These are phyloP conservation scores for Graphilbum ipis-grandicollis DNA, from an alignment of 2,329 filamentous ascomycete species.

Conservation along the genomic window DNA sequence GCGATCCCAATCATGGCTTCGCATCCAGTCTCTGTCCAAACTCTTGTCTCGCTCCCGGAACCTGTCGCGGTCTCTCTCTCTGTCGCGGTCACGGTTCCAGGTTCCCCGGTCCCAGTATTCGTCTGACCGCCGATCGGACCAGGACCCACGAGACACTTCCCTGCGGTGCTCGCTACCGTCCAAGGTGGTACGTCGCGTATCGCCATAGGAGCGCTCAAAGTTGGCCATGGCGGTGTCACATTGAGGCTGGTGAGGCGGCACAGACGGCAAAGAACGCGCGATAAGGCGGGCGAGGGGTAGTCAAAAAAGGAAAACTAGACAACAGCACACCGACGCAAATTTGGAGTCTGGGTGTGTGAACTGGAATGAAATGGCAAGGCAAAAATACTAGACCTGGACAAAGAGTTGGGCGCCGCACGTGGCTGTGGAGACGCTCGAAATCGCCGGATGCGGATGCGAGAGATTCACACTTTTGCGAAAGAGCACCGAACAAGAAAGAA, in stretches of 20 bases:
- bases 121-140: neutral
- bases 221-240: neutral
- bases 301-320: no score
- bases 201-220: neutral
- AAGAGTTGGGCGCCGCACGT: no score
- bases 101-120: neutral
- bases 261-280: neutral
- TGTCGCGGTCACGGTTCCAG: neutral
- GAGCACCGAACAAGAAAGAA: no score
- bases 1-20: neutral
- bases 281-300: neutral
- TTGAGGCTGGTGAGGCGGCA: neutral
- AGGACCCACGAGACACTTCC: neutral
- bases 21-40: constrained; percentile 8
- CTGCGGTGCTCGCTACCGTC: neutral
- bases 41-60: constrained; percentile 6
- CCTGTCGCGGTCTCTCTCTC: neutral
- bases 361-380: no score
- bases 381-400: no score
- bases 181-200: neutral
- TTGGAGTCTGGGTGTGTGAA: no score
- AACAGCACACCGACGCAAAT: no score
- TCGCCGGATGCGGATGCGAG: no score
- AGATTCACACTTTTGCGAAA: no score
- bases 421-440: no score